Evolutionary conservation across 495 filamentous ascomycete genomes (phyloP).

Genomic region (Wilcoxina mikolae): DNA sequence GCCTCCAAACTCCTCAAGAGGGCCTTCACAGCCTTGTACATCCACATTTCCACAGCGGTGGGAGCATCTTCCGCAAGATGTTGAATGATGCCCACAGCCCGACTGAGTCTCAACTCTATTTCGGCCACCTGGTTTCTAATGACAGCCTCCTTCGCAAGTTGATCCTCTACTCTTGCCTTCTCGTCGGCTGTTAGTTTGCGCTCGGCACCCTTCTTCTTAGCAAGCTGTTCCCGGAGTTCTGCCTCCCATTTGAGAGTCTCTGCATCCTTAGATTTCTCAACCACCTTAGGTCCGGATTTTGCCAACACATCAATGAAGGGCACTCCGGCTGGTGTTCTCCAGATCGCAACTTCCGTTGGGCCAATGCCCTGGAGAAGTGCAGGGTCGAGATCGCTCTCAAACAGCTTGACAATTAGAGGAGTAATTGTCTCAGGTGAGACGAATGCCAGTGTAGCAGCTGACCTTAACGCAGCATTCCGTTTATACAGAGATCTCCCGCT

Average conservation of each 20-base stretch:
- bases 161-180: conserved; percentile 74
- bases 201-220: conserved; percentile 77
- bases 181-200: conserved; percentile 86
- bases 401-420: conserved; percentile 55
- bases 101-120: conserved; percentile 51
- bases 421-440: conserved; percentile 75
- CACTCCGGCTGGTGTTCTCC: conserved; percentile 72
- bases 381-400: conserved; percentile 53
- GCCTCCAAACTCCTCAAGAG: conserved; percentile 57
- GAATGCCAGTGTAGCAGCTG: conserved; percentile 81
- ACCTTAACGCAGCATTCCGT: conserved; percentile 55
- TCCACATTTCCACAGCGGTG: conserved; percentile 71
- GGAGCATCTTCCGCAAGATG: conserved; percentile 73
- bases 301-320: conserved; percentile 80
- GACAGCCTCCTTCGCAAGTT: conserved; percentile 68
- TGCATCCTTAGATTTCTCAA: conserved; percentile 77
- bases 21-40: conserved; percentile 57
- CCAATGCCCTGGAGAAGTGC: conserved; percentile 53
- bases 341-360: conserved; percentile 77
- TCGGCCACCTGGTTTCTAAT: conserved; percentile 56
- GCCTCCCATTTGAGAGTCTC: conserved; percentile 94
- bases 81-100: conserved; percentile 71
- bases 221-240: conserved; percentile 75
- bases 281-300: conserved; percentile 45
- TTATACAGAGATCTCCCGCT: conserved; percentile 31